phyloP scores from a whole-genome alignment of 1,284 basidiomycete genomes.

The Boletus mariae region DNA sequence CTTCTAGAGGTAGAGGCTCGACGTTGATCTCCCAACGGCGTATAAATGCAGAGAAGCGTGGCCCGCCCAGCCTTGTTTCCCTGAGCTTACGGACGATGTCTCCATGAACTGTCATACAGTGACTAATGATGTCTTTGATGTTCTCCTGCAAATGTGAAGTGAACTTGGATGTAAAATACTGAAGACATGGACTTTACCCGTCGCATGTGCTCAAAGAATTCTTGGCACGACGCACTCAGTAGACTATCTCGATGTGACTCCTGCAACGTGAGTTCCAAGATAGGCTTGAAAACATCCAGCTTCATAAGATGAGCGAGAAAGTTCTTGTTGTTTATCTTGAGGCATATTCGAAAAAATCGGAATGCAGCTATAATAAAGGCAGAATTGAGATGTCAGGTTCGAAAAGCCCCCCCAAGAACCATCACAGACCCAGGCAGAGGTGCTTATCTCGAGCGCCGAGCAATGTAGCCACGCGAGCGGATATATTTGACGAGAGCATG shows the following conservation, averaged over 20 bases:
- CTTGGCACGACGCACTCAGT: conserved; percentile 90
- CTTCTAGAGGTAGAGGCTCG: conserved; percentile 68
- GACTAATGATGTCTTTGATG: conserved; percentile 77
- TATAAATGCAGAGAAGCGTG: conserved; percentile 72
- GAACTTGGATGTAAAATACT: conserved; percentile 4
- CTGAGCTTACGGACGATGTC: conserved; percentile 65
- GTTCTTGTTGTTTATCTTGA: conserved; percentile 85
- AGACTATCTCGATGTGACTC: conserved; percentile 90
- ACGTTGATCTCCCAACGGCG: conserved; percentile 89
- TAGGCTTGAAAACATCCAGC: conserved; percentile 78
- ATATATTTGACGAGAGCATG: conserved; percentile 76
- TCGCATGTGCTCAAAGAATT: conserved; percentile 90
- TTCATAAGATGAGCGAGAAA: conserved; percentile 83
- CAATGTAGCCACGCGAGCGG: conserved; percentile 71
- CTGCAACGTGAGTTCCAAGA: conserved; percentile 76
- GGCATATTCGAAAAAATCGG: conserved; percentile 85
- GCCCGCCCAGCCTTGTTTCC: conserved; percentile 56
- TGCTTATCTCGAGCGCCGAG: conserved; percentile 87
- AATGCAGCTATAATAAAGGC: conserved; percentile 62
- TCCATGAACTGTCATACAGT: conserved; percentile 81
- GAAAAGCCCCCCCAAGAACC: background rate
- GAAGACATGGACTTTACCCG: conserved; percentile 50
- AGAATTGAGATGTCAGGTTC: conserved; percentile 12
- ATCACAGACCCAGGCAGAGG: conserved; percentile 73
- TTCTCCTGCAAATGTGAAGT: conserved; percentile 61